These are phyloP conservation scores for Apodospora peruviana DNA, from an alignment of 495 filamentous ascomycete genomes.

Conservation along the genomic window DNA sequence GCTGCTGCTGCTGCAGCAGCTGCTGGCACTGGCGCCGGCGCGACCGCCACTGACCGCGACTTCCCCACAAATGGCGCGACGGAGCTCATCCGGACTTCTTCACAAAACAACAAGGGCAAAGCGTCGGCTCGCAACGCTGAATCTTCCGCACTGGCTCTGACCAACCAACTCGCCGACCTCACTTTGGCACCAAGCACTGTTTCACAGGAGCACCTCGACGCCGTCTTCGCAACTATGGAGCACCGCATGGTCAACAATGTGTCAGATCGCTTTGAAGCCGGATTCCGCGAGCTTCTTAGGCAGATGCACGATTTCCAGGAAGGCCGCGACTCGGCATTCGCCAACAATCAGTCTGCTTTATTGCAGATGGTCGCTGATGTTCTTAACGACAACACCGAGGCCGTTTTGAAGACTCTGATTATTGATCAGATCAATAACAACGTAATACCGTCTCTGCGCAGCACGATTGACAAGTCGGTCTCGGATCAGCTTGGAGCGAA, in stretches of 20 bases:
- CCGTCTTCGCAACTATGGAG: slow-evolving; percentile 40
- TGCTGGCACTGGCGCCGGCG: slow-evolving; percentile 18
- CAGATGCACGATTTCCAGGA: slow-evolving; percentile 29
- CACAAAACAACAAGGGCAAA: slow-evolving; percentile 23
- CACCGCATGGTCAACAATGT: slow-evolving; percentile 38
- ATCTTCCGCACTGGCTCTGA: slow-evolving; percentile 7
- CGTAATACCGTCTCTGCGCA: slow-evolving; percentile 53
- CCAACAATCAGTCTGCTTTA: slow-evolving; percentile 43
- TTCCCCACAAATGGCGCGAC: slow-evolving; percentile 15
- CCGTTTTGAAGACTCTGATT: slow-evolving; percentile 67
- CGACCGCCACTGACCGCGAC: slow-evolving; percentile 8
- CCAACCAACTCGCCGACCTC: slow-evolving; percentile 11
- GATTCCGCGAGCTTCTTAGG: slow-evolving; percentile 38
- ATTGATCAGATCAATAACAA: slow-evolving; percentile 57
- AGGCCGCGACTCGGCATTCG: slow-evolving; percentile 23
- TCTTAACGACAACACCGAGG: slow-evolving; percentile 84
- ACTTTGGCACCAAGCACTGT: slow-evolving; percentile 12
- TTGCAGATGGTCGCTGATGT: slow-evolving; percentile 83
- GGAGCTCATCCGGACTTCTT: slow-evolving; percentile 15
- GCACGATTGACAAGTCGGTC: slow-evolving; percentile 39
- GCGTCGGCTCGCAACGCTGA: slow-evolving; percentile 15
- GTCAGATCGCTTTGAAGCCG: slow-evolving; percentile 34
- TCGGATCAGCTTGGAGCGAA: slow-evolving; percentile 37
- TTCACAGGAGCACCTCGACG: slow-evolving; percentile 39
- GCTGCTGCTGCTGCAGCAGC: slow-evolving; percentile 17